Conservation (phyloP, 2,329 filamentous ascomycete genomes). For the Stagonosporopsis vannaccii region DNA sequence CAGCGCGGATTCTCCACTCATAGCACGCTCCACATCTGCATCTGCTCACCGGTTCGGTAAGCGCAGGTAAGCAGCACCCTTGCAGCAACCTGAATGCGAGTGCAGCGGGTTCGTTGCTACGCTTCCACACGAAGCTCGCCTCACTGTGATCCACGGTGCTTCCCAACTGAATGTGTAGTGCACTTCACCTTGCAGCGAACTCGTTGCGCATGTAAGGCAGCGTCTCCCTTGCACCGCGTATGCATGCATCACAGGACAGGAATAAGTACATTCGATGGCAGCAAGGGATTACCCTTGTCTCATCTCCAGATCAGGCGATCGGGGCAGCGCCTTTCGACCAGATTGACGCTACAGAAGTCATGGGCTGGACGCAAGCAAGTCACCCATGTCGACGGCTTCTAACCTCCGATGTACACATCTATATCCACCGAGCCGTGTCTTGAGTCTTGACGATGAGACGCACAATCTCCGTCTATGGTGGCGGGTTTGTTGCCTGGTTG, state of each 20-base stretch:
- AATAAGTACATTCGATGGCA: background rate
- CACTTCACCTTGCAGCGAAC: background rate
- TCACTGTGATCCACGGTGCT: background rate
- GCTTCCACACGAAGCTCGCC: background rate
- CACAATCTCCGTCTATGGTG: background rate
- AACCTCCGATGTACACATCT: background rate
- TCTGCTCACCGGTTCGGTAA: background rate
- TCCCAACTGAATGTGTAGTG: background rate
- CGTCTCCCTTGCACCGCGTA: background rate
- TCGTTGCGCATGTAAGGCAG: background rate
- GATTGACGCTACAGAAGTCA: background rate
- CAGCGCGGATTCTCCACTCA: background rate
- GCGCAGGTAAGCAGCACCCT: background rate
- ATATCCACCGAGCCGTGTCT: background rate
- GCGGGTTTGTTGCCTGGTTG: background rate
- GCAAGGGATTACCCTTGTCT: background rate
- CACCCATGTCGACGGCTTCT: background rate
- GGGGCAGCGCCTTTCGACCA: background rate
- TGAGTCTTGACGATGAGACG: background rate
- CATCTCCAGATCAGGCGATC: background rate
- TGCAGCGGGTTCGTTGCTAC: background rate
- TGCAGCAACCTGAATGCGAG: background rate
- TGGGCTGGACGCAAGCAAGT: background rate
- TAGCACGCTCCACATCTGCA: slow-evolving; percentile 1
- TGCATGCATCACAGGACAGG: background rate